Conservation (phyloP, 2,329 filamentous ascomycete genomes). For the Penicillium concentricum region DNA sequence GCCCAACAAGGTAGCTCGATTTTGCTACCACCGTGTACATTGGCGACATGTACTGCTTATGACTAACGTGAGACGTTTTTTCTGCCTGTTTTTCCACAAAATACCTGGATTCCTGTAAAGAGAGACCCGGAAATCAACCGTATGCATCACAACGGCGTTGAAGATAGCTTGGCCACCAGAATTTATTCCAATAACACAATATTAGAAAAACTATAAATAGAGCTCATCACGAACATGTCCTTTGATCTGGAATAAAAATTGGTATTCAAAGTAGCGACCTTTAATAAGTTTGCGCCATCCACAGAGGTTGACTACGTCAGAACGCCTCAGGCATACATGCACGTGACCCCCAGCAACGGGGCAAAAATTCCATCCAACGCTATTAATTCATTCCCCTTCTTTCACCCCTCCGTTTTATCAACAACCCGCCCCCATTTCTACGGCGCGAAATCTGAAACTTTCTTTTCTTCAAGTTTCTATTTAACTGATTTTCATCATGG, state of each 20-base stretch:
- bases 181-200: not conserved
- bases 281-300: not conserved
- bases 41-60: constrained; percentile 8
- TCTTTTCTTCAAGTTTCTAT: constrained; percentile 12
- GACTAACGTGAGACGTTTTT: constrained; percentile 14
- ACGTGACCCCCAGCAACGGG: constrained; percentile 22
- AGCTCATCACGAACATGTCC: not conserved
- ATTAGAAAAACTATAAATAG: not conserved
- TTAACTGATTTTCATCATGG: constrained; percentile 54
- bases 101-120: not conserved
- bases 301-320: constrained; percentile 22
- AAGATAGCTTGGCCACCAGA: not conserved
- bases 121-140: not conserved
- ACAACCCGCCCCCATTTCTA: constrained; percentile 23
- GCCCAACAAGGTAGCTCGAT: not conserved
- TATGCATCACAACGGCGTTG: not conserved
- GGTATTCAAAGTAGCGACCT: not conserved
- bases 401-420: constrained; percentile 29
- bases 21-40: constrained; percentile 2
- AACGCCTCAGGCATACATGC: constrained; percentile 18
- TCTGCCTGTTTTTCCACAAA: not conserved
- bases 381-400: constrained; percentile 26
- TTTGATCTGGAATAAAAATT: not conserved
- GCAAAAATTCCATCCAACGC: constrained; percentile 36
- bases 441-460: constrained; percentile 19